These are phyloP conservation scores for Alternaria arborescens DNA, from an alignment of 2,329 filamentous ascomycete genomes.

Conservation along the genomic window DNA sequence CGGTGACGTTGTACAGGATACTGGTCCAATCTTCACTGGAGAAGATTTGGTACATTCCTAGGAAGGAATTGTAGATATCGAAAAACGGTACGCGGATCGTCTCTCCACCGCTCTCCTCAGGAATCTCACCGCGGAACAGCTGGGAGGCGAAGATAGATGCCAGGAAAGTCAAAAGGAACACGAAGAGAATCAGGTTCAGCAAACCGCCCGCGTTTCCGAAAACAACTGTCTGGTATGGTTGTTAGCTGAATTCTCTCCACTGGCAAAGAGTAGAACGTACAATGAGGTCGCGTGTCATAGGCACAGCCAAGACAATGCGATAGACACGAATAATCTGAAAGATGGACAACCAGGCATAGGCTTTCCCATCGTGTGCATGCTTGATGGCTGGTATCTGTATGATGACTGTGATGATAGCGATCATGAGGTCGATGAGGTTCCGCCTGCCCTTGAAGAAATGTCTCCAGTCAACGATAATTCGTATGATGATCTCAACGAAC, in stretches of 20 bases:
- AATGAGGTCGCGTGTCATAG: slow-evolving; percentile 87
- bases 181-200: slow-evolving; percentile 92
- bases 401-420: slow-evolving; percentile 82
- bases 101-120: slow-evolving; percentile 68
- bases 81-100: slow-evolving; percentile 78
- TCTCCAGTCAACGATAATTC: slow-evolving; percentile 81
- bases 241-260: slow-evolving; percentile 27
- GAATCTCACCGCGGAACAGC: slow-evolving; percentile 88
- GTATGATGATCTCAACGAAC: slow-evolving; percentile 81
- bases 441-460: slow-evolving; percentile 76
- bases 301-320: slow-evolving; percentile 86
- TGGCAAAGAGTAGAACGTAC: slow-evolving; percentile 47
- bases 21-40: slow-evolving; percentile 96
- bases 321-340: slow-evolving; percentile 95
- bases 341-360: slow-evolving; percentile 87
- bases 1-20: slow-evolving; percentile 83
- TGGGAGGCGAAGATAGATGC: slow-evolving; percentile 93
- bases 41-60: slow-evolving; percentile 97
- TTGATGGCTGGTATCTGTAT: slow-evolving; percentile 87
- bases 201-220: slow-evolving; percentile 92
- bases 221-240: slow-evolving; percentile 66
- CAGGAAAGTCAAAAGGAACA: slow-evolving; percentile 93
- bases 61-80: slow-evolving; percentile 92
- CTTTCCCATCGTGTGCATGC: slow-evolving; percentile 64
- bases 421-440: slow-evolving; percentile 81